Evolutionary conservation across 306 rosid species (phyloP).

Genomic region (Pterocarpus santalinus): DNA sequence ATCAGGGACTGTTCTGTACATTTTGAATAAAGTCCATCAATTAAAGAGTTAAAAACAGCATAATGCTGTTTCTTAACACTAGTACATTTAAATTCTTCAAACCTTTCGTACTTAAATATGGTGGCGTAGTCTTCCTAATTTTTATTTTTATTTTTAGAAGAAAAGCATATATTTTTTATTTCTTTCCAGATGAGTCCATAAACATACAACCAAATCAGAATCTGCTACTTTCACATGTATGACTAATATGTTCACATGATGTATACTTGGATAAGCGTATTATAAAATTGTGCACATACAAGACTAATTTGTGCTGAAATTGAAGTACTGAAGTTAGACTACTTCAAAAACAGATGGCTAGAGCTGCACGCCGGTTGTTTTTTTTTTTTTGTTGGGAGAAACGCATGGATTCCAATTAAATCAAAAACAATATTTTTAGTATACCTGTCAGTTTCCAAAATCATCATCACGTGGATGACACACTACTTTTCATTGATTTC

Average conservation of each 20-base stretch:
- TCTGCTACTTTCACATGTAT: neutral
- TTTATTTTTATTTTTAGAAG: neutral
- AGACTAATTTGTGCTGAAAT: neutral
- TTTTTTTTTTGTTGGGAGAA: neutral
- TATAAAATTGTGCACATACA: neutral
- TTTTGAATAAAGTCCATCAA: too few species aligned
- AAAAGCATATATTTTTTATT: neutral
- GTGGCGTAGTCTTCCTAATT: neutral
- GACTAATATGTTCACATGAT: neutral
- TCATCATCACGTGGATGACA: neutral
- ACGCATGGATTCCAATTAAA: neutral
- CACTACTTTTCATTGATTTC: neutral
- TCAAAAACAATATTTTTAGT: neutral
- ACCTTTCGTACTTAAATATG: neutral
- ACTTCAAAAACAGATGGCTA: neutral
- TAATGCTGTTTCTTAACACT: neutral
- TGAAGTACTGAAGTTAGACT: neutral
- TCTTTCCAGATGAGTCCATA: neutral
- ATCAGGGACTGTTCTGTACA: too few species aligned
- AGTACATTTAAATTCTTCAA: neutral
- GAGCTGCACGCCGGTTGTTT: neutral
- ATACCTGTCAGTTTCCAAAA: neutral
- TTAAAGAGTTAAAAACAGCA: neutral
- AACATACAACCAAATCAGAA: neutral
- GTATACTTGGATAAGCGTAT: neutral